phyloP scores from a whole-genome alignment of 2,329 filamentous ascomycete genomes.

The Trichoderma sp. region DNA sequence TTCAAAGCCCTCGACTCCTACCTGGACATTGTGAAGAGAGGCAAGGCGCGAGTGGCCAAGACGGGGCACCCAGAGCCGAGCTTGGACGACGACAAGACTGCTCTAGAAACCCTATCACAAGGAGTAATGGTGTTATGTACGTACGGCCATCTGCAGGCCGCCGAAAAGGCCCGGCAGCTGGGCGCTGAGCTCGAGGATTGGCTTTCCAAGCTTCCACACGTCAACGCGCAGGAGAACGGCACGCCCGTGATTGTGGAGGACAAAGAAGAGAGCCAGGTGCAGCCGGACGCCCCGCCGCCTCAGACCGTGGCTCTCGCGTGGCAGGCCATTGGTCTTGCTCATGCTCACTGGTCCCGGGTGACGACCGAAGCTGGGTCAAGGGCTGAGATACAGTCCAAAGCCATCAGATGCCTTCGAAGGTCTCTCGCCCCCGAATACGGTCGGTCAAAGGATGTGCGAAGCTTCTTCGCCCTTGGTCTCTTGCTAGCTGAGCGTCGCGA shows the following conservation, averaged over 20 bases:
- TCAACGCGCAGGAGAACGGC: slow-evolving; percentile 35
- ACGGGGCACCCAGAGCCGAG: slow-evolving; percentile 69
- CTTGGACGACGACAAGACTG: slow-evolving; percentile 76
- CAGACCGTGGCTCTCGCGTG: slow-evolving; percentile 70
- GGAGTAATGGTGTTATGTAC: slow-evolving; percentile 80
- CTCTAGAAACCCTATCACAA: slow-evolving; percentile 77
- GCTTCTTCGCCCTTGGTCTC: slow-evolving; percentile 78
- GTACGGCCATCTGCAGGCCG: slow-evolving; percentile 73
- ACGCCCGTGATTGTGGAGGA: slow-evolving; percentile 39
- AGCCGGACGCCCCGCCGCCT: slow-evolving; percentile 53
- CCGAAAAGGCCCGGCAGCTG: slow-evolving; percentile 76
- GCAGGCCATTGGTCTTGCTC: slow-evolving; percentile 81
- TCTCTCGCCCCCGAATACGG: slow-evolving; percentile 69
- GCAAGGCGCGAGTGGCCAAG: slow-evolving; percentile 81
- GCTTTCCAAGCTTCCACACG: slow-evolving; percentile 62
- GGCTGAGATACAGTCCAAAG: slow-evolving; percentile 73
- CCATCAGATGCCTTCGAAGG: slow-evolving; percentile 73
- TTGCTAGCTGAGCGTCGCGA: slow-evolving; percentile 87
- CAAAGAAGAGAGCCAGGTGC: slow-evolving; percentile 38
- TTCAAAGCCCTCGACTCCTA: slow-evolving; percentile 92
- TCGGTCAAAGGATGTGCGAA: slow-evolving; percentile 69
- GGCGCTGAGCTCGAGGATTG: slow-evolving; percentile 72
- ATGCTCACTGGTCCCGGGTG: slow-evolving; percentile 83
- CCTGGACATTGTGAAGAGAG: slow-evolving; percentile 81
- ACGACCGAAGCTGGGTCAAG: slow-evolving; percentile 75